Base-by-base conservation (phyloP, 129 eudicot species). In the Kitagawia praeruptora region DNA sequence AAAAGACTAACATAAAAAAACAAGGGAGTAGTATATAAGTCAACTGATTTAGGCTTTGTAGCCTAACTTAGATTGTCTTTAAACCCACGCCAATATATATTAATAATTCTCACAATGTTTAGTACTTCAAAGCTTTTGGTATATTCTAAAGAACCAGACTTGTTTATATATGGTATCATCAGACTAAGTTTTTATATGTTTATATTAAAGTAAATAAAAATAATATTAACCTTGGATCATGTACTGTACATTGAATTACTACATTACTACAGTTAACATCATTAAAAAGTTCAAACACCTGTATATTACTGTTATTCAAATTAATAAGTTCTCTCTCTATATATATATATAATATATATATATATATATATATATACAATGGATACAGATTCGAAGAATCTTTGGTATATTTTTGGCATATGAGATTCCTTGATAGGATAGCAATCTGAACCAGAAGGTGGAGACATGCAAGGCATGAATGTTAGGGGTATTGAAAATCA, bases 391-490 rank as follows among this genome's bases (percentile, higher is more conserved):
- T 51, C n/a, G 0, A 51, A 16, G 8, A 51, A 51, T 51, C 7
- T 51, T 16, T 51, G 2, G 58, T 16, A 51, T 16, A 51, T 4
- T 16, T 51, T 51, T 54, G 58, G 14, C 70, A 34, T 13, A 69
- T 75, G 37, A 41, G 4, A 75, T 10, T 48, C 37, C 4, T 14
- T 46, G 23, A 27, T 34, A 76, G 67, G 66, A 21, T 76, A 76
- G 8, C 66, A 76, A 51, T 76, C 34, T 18, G 9, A 5, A 6
- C 42, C 2, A n/a, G 8, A 8, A 41, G 58, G 58, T 19, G 42
- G 25, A 40, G 80, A 41, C 71, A 77, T 74, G 46, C 39, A 74
- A 80, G 45, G 67, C 76, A 79, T 3, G 64, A 40, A 48, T 11
- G 46, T 76, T 40, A 23, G 18, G n/a, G 23, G 75, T 53, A 56